Percentiles rank a stretch among this genome's conserved stretches.
phyloP scores from a whole-genome alignment of 306 rosid species.

The Rosa lucieae region DNA sequence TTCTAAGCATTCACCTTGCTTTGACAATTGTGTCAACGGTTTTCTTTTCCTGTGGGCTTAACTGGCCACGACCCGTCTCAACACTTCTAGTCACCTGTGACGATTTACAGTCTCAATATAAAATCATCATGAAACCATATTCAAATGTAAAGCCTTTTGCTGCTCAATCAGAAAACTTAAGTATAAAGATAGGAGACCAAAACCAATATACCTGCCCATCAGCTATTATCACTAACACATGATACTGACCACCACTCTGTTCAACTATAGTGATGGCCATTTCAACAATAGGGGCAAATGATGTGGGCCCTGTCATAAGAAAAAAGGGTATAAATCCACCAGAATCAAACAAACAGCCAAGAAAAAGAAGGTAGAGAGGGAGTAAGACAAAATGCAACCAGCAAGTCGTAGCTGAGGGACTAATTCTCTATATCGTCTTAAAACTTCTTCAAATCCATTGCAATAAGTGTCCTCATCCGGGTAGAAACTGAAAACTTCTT shows the following conservation, averaged over 20 bases:
- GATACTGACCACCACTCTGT: constrained; percentile 93
- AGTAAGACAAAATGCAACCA: constrained; percentile 43
- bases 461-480: constrained; percentile 69
- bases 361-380: constrained; percentile 2
- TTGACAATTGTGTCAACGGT: constrained; percentile 91
- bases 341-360: constrained; percentile 15
- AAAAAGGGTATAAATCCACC: constrained; percentile 7
- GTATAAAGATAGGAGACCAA: neutral
- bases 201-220: constrained; percentile 79
- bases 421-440: constrained; percentile 68
- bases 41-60: constrained; percentile 84
- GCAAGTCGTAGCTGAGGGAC: constrained; percentile 86
- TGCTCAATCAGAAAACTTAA: neutral
- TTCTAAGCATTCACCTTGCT: constrained; percentile 63
- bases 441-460: constrained; percentile 94
- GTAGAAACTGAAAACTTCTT: constrained; percentile 89
- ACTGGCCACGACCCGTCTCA: constrained; percentile 70
- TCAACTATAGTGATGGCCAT: constrained; percentile 95
- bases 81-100: constrained; percentile 92
- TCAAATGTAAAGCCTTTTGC: neutral
- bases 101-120: constrained; percentile 18
- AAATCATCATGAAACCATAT: neutral
- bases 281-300: constrained; percentile 90
- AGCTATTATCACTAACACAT: constrained; percentile 86
- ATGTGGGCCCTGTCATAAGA: constrained; percentile 75